These are phyloP conservation scores for Spergularia azorica DNA, from an alignment of 179 eudicot species.

Conservation along the genomic window DNA sequence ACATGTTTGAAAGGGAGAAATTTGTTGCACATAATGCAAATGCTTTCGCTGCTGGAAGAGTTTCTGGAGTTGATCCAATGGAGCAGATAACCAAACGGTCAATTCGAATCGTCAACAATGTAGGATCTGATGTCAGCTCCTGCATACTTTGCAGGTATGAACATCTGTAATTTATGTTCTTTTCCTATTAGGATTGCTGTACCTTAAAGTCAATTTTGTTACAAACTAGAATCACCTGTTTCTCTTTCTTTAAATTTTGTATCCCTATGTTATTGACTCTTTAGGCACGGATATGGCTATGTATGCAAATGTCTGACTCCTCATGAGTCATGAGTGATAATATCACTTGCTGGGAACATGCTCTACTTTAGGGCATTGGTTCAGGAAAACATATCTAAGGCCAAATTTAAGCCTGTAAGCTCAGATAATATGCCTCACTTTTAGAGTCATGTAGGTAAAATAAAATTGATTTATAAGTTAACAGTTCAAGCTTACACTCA, in stretches of 20 bases:
- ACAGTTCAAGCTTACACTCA: not conserved
- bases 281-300: not conserved
- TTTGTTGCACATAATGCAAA: constrained; percentile 77
- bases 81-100: constrained; percentile 83
- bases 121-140: constrained; percentile 65
- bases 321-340: not conserved
- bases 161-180: not conserved
- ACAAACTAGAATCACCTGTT: not conserved
- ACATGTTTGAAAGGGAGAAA: constrained; percentile 81
- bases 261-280: not conserved
- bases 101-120: constrained; percentile 70
- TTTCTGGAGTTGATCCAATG: constrained; percentile 79
- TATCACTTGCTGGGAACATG: too few relatives aligned
- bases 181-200: not conserved
- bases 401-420: too few relatives aligned
- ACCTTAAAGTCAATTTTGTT: not conserved
- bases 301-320: constrained; percentile 8
- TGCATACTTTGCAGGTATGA: constrained; percentile 91
- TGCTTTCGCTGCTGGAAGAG: constrained; percentile 95
- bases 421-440: too few relatives aligned
- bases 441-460: too few relatives aligned
- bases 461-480: not conserved
- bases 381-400: too few relatives aligned
- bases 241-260: not conserved
- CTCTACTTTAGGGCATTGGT: too few relatives aligned